Base-by-base conservation (phyloP, 2,329 filamentous ascomycete species). In the Trichophyton benhamiae region DNA sequence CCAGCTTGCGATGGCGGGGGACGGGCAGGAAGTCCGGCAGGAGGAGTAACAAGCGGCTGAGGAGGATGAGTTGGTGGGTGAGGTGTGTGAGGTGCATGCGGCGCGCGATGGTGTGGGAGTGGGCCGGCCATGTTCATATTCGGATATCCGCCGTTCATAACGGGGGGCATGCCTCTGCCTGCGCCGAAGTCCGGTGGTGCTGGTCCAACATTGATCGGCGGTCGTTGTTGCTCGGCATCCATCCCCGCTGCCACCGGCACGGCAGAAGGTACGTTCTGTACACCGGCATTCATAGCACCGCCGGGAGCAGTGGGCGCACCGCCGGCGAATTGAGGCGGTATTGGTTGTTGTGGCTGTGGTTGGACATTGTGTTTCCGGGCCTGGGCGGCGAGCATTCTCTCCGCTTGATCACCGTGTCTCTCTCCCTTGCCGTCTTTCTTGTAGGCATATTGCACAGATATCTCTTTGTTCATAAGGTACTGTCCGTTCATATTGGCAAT, bases 351-450 rank as follows among this genome's bases (percentile, higher is more conserved):
- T 2, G 86, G 82, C 66, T 91, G 87, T 41, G 91, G 88, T 59
- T 90, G 84, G 63, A 99, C 88, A 69, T 96, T 96, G 74, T 96
- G 89, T 72, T 91, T 92, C 77, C 92, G 92, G 62, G 91, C 94
- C 76, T 96, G 89, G 30, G 88, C 86, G 33, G 94, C 94, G 55
- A 99, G 83, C 78, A 90, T 88, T 70, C 94, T 82, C 77, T 99
- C 94, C 33, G 94, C 94, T 68, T 91, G 83, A 72, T 99, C 94
- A 68, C 94, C 94, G 72, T 99, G 94, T 62, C 94, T 82, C 77
- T 97, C 92, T 68, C 92, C 92, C 77, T 96, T 96, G 67, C 94
- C 94, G 70, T 99, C 94, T 77, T 97, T 97, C 81, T 99, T 99
- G 82, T 96, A 97, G 44, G 94, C 94, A 74, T 97, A 99, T 75